These are phyloP conservation scores for Pholiota conissans DNA, from an alignment of 768 basidiomycete species.

Conservation along the genomic window DNA sequence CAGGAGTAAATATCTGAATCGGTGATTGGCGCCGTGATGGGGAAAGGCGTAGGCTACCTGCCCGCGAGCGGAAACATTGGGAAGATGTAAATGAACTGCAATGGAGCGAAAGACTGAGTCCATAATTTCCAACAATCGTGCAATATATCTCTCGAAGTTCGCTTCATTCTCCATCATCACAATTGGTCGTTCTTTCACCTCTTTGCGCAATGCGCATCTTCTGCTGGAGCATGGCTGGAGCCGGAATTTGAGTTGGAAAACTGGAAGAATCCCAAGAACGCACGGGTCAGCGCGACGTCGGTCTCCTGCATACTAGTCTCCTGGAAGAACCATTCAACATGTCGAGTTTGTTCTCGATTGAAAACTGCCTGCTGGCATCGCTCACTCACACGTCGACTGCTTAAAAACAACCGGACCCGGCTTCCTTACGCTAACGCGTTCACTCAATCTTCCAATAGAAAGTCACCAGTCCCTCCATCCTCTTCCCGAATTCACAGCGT, in stretches of 20 bases:
- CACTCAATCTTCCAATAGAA: neutral
- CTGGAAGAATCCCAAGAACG: too few species aligned
- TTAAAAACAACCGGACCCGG: neutral
- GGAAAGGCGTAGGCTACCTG: neutral
- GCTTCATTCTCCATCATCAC: neutral
- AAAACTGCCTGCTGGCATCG: too few species aligned
- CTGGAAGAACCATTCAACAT: too few species aligned
- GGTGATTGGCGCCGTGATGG: conserved; percentile 19
- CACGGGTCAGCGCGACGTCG: too few species aligned
- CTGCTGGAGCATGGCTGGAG: too few species aligned
- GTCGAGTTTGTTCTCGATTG: neutral
- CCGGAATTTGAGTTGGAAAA: too few species aligned
- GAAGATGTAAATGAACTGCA: neutral
- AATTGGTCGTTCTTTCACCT: too few species aligned
- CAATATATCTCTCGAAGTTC: neutral
- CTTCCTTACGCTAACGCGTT: neutral
- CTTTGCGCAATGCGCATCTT: too few species aligned
- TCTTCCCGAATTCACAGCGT: too few species aligned
- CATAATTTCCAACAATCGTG: neutral
- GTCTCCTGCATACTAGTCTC: too few species aligned
- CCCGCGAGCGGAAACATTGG: neutral
- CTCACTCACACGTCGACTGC: too few species aligned
- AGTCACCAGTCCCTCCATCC: neutral
- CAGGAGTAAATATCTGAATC: conserved; percentile 7
- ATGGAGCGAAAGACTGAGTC: neutral